A percentile compares a stretch with the other conserved stretches of the same genome.
Evolutionary conservation across 495 filamentous ascomycete species (phyloP).

Genomic region (Daldinia concentrica): DNA sequence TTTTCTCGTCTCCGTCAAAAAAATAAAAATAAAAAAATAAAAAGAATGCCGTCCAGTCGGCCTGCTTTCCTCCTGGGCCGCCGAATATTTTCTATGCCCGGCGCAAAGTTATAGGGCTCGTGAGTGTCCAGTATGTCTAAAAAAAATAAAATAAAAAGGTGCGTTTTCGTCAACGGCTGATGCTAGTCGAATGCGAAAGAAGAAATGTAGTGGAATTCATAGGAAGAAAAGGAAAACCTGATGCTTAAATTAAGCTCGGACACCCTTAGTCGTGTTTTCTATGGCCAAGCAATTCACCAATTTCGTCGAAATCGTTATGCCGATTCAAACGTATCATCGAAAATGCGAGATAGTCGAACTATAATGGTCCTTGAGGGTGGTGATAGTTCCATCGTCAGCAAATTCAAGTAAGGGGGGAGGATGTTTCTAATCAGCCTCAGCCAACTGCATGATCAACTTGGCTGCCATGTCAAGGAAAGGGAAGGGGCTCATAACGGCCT

Average conservation of each 20-base stretch:
- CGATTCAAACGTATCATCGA: constrained; percentile 1
- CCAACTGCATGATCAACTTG: constrained; percentile 77
- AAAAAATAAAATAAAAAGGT: no score
- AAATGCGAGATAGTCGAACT: not conserved
- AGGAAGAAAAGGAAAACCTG: not conserved
- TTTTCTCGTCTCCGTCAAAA: constrained; percentile 9
- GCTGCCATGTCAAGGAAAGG: constrained; percentile 81
- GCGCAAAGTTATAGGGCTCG: constrained; percentile 28
- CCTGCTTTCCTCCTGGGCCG: constrained; percentile 4
- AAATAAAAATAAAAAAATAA: not conserved
- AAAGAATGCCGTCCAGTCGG: constrained; percentile 30
- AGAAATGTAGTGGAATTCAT: constrained; percentile 17
- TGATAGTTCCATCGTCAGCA: constrained; percentile 5
- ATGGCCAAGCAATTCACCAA: not conserved
- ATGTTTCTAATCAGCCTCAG: constrained; percentile 65
- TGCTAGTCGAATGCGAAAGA: constrained; percentile 10
- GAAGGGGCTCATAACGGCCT: constrained; percentile 78
- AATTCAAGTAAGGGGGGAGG: constrained; percentile 13
- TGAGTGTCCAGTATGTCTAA: constrained; percentile 43
- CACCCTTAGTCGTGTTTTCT: not conserved
- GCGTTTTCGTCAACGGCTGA: not conserved
- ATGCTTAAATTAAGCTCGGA: not conserved
- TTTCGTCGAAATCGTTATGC: no score
- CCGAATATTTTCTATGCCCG: constrained; percentile 22
- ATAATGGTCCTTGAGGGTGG: not conserved